A percentile compares a stretch with the other conserved stretches of the same genome.
Evolutionary conservation across 257 asterid species (phyloP).

Genomic region (Solanum commersonii): DNA sequence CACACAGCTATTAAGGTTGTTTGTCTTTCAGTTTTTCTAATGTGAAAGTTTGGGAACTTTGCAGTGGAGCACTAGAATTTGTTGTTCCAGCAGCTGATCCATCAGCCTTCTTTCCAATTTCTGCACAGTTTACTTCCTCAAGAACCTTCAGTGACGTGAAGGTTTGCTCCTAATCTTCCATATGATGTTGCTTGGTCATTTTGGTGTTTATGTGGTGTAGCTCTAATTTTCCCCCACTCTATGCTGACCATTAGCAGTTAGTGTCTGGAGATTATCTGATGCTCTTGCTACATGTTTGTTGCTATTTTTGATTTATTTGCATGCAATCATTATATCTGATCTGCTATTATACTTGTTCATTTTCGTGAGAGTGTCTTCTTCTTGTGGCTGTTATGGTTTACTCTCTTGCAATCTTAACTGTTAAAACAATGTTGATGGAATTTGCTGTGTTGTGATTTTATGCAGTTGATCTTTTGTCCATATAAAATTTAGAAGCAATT

Average conservation of each 20-base stretch:
- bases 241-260: not conserved
- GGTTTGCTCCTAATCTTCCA: slow-evolving; percentile 31
- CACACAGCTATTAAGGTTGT: not conserved
- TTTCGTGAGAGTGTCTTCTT: not conserved
- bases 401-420: not conserved
- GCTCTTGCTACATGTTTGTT: not conserved
- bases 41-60: slow-evolving; percentile 10
- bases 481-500: not conserved
- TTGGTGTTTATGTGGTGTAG: not conserved
- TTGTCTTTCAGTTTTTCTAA: slow-evolving; percentile 9
- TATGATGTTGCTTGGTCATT: not conserved
- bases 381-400: not conserved
- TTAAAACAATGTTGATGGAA: not conserved
- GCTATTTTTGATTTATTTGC: not conserved
- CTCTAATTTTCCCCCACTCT: not conserved
- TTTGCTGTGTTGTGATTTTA: not conserved
- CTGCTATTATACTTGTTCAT: not conserved
- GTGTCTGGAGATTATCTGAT: not conserved
- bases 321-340: not conserved
- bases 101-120: slow-evolving; percentile 70
- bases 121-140: slow-evolving; percentile 64
- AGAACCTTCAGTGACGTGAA: slow-evolving; percentile 70
- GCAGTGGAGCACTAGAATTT: slow-evolving; percentile 93
- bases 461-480: not conserved
- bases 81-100: slow-evolving; percentile 76